Evolutionary conservation across 768 basidiomycete species (phyloP), one percentile per base, ranked within the genome.

Genomic region (Termitomyces sp.): DNA sequence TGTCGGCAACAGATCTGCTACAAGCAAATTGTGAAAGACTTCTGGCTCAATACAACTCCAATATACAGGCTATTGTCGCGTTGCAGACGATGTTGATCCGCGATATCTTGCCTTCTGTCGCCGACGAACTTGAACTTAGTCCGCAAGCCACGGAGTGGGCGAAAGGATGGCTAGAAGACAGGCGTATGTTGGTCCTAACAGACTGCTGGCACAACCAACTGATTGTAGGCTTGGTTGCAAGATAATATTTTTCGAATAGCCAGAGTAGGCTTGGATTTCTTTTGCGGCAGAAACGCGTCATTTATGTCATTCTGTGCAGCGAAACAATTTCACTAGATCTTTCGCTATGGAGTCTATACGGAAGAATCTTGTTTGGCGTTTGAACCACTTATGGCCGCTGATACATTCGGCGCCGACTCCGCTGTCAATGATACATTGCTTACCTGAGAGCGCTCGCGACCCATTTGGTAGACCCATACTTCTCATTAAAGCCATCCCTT

Each of bases 381-480:
- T 81, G 58, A 70, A 69, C 53, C 75, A 75, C 57, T 68, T 80
- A 58, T 71, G 73, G 74, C 76, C 74, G 32, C 63, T 65, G 56
- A 62, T 62, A 56, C 65, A 67, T 56, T 66, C 63, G 52, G 60
- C 61, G 58, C 63, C 58, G 56, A 65, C 73, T 48, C 71, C 74
- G 38, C 32, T 54, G 47, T 43, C 53, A 47, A 73, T 72, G 56
- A 63, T 88, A 38, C 77, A 74, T 47, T 85, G 82, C 63, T 78
- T 90, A 53, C 87, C 88, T 6, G 63, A 70, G 45, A 68, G 72
- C 30, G 73, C 78, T 56, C 72, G 70, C 40, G 89, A 90, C 69
- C 82, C 83, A 10, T 79, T 86, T 58, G 82, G 84, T 40, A 80
- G 85, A 36, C 89, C 89, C 3, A 77, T 90, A 24, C 68, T 90